phyloP scores from a whole-genome alignment of 441 rosid species.

The Croton laevigatus region DNA sequence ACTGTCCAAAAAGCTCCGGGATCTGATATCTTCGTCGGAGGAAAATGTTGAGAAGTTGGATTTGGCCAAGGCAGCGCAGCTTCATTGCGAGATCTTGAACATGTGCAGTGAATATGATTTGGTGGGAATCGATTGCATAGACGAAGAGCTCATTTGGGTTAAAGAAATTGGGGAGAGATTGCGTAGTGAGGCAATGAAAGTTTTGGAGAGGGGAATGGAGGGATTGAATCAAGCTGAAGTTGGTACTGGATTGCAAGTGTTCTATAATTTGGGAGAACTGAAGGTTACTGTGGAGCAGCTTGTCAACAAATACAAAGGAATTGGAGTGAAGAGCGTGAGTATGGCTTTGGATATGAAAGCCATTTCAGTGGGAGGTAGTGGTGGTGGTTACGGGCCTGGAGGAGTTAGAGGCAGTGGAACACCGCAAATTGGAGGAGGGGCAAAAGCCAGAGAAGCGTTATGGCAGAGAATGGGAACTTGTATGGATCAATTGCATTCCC shows the following conservation, averaged over 20 bases:
- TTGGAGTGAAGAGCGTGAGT: conserved; percentile 72
- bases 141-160: conserved; percentile 67
- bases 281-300: conserved; percentile 69
- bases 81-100: conserved; percentile 73
- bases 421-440: conserved; percentile 92
- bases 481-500: conserved; percentile 81
- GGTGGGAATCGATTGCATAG: conserved; percentile 62
- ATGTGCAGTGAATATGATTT: conserved; percentile 80
- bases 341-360: conserved; percentile 92
- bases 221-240: conserved; percentile 96
- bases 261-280: conserved; percentile 89
- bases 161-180: conserved; percentile 62
- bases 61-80: conserved; percentile 89
- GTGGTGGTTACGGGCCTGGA: conserved; percentile 70
- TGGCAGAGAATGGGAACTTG: conserved; percentile 91
- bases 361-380: conserved; percentile 42
- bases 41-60: conserved; percentile 75
- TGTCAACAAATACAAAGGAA: conserved; percentile 69
- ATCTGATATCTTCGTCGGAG: conserved; percentile 47
- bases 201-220: conserved; percentile 90
- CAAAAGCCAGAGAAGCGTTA: conserved; percentile 79
- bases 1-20: conserved; percentile 76
- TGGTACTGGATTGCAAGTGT: conserved; percentile 94
- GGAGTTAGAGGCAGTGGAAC: conserved; percentile 89
- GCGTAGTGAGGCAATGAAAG: conserved; percentile 73